Percentiles rank a stretch among this genome's conserved stretches.
These are phyloP conservation scores for Onygena corvina DNA, from an alignment of 2,329 filamentous ascomycete species.

Conservation along the genomic window DNA sequence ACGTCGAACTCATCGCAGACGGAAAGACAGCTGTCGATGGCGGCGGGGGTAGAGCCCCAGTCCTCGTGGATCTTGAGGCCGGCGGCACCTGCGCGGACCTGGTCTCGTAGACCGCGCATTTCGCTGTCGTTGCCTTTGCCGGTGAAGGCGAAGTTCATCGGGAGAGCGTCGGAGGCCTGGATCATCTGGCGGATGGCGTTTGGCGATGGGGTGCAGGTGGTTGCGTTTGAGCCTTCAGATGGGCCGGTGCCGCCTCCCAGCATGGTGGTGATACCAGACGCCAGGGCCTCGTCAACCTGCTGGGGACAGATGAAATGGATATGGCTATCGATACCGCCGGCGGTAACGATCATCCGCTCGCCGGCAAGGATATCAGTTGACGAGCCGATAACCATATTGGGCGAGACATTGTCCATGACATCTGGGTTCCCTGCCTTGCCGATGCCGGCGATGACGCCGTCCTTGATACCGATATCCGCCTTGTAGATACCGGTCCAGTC, in stretches of 20 bases:
- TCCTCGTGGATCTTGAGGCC: constrained; percentile 93
- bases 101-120: constrained; percentile 59
- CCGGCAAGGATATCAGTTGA: constrained; percentile 87
- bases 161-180: constrained; percentile 68
- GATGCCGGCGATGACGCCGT: constrained; percentile 74
- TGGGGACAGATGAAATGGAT: constrained; percentile 95
- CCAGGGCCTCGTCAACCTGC: constrained; percentile 69
- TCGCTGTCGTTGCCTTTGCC: constrained; percentile 85
- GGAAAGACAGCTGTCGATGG: constrained; percentile 72
- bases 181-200: constrained; percentile 81
- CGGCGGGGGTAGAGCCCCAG: constrained; percentile 83
- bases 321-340: constrained; percentile 79
- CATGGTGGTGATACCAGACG: constrained; percentile 80
- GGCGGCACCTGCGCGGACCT: constrained; percentile 70
- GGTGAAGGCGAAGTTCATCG: constrained; percentile 80
- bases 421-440: constrained; percentile 97
- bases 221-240: constrained; percentile 82
- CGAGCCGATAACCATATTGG: constrained; percentile 68
- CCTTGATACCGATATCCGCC: constrained; percentile 86
- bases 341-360: constrained; percentile 81
- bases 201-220: constrained; percentile 80
- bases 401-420: constrained; percentile 77
- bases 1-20: constrained; percentile 88
- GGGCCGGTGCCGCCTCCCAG: constrained; percentile 85
- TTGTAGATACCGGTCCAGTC: constrained; percentile 93